Conservation (phyloP, 495 filamentous ascomycete genomes). For the Cercophora sp. region DNA sequence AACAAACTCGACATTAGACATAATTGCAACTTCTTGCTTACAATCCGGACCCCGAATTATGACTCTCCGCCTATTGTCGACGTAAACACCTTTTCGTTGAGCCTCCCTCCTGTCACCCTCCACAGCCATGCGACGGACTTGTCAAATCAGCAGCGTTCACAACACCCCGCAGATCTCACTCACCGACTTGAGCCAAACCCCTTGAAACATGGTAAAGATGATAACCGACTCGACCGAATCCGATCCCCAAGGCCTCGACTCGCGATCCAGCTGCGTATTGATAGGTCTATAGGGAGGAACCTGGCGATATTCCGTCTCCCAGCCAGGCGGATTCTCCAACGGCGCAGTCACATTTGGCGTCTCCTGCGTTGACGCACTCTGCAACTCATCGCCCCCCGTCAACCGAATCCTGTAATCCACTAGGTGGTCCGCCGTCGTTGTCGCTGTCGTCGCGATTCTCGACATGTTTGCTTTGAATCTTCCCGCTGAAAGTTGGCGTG, state of each 20-base stretch:
- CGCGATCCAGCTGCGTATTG: constrained; percentile 40
- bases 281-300: constrained; percentile 49
- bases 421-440: constrained; percentile 29
- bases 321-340: constrained; percentile 31
- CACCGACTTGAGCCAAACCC: constrained; percentile 51
- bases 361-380: not conserved
- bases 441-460: constrained; percentile 29
- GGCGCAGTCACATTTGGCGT: too few species aligned
- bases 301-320: constrained; percentile 45
- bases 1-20: too few species aligned
- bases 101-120: constrained; percentile 38
- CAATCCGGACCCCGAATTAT: too few species aligned
- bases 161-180: too few species aligned
- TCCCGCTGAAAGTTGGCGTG: too few species aligned
- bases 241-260: constrained; percentile 38
- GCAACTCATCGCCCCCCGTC: constrained; percentile 29
- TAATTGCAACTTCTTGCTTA: too few species aligned
- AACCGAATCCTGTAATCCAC: constrained; percentile 47
- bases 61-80: constrained; percentile 51
- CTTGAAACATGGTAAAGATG: constrained; percentile 50
- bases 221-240: constrained; percentile 43
- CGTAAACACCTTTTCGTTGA: constrained; percentile 41
- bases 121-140: constrained; percentile 18
- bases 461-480: constrained; percentile 15
- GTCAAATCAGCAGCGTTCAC: too few species aligned